Base-by-base conservation (phyloP, 2,329 filamentous ascomycete genomes). In the Bipolaris cookei region DNA sequence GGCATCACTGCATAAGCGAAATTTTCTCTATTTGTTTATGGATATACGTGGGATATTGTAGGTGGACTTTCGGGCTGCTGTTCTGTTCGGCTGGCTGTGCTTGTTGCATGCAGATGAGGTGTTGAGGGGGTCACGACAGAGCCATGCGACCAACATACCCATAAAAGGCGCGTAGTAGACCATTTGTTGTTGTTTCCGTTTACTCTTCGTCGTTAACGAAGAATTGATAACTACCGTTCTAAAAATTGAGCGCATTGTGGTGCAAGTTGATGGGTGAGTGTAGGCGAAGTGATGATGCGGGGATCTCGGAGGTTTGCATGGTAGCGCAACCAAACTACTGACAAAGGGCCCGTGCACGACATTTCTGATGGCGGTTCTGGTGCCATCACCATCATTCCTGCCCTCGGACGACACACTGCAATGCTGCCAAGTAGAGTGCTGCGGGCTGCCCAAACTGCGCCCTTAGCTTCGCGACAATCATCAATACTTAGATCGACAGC, bases 361-460 rank as follows among this genome's bases (percentile, higher is more conserved):
- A 47, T 44, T 56, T 66, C 52, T 65, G 61, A 68, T 66, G 62
- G 59, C 64, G 59, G 48, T 48, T 44, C 54, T 53, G 39, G 41
- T 34, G 38, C 21, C 18, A 30, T 46, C 10, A 62, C 58, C 59
- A 58, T 41, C 54, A 38, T 21, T 44, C 45, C 59, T 30, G 61
- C 54, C 61, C 60, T 62, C 58, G 65, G 68, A 71, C 68, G 66
- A 67, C 71, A 70, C 57, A 63, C 63, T 64, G 74, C 69, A 56
- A 82, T 81, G 80, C 76, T 81, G 73, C 78, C 79, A 65, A 81
- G 78, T 70, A 79, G 79, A 78, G 80, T 79, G 62, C 66, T 80
- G 39, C 76, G 74, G 67, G 69, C 76, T 59, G 70, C 71, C 54
- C 71, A 70, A 57, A 64, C 71, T 39, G 56, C 58, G 38, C 59